Conservation (phyloP, 768 basidiomycete genomes). For the Termitomyces sp. region DNA sequence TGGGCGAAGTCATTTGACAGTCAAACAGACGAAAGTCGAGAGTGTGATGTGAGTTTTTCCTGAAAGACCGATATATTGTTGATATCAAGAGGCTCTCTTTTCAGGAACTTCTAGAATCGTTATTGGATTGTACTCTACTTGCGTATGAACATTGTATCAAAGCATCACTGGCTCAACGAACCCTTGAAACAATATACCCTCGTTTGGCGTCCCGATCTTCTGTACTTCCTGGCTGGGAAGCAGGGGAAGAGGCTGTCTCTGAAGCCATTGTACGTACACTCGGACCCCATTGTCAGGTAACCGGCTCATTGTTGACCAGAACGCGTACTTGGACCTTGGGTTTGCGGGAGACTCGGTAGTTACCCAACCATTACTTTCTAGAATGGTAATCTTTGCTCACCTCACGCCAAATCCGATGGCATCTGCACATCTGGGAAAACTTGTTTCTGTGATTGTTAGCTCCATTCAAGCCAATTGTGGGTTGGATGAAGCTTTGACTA, state of each 20-base stretch:
- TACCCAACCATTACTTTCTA: constrained; percentile 21
- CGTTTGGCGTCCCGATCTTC: constrained; percentile 32
- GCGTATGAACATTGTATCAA: constrained; percentile 33
- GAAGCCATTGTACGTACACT: constrained; percentile 33
- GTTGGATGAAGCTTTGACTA: constrained; percentile 55
- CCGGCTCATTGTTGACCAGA: constrained; percentile 19
- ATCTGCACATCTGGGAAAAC: constrained; percentile 18
- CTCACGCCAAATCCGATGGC: constrained; percentile 11
- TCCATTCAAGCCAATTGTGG: constrained; percentile 49
- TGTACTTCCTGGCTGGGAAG: constrained; percentile 29
- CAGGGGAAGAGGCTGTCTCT: constrained; percentile 30
- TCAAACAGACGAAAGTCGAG: constrained; percentile 17
- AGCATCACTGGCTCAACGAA: constrained; percentile 38
- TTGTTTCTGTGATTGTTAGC: constrained; percentile 38
- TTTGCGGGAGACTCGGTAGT: constrained; percentile 9
- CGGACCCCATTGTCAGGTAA: not conserved
- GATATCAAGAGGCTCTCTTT: not conserved
- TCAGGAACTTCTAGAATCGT: constrained; percentile 21
- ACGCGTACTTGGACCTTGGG: constrained; percentile 29
- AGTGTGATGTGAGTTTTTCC: constrained; percentile 22
- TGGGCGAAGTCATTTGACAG: constrained; percentile 25
- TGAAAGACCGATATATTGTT: not conserved
- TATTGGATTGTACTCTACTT: constrained; percentile 31
- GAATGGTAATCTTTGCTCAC: constrained; percentile 35
- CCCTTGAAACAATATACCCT: constrained; percentile 40